phyloP scores from a whole-genome alignment of 805 yeast genomes.

The Phaffomyces thermotolerans region DNA sequence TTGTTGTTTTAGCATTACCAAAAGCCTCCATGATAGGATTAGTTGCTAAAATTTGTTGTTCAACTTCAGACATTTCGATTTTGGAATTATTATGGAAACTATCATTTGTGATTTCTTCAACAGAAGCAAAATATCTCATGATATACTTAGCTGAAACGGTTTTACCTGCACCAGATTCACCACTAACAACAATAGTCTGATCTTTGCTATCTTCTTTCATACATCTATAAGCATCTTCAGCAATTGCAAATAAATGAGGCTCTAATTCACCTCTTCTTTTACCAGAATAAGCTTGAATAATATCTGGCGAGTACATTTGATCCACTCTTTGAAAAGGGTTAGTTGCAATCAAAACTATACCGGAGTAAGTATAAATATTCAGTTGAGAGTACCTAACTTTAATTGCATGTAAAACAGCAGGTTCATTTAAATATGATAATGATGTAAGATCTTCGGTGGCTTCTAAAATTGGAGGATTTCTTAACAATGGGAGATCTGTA shows the following conservation, averaged over 20 bases:
- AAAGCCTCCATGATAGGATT: constrained; percentile 97
- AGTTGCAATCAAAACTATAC: constrained; percentile 92
- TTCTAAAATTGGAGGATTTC: constrained; percentile 89
- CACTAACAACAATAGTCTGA: constrained; percentile 94
- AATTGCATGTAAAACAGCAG: constrained; percentile 93
- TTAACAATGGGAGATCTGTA: constrained; percentile 61
- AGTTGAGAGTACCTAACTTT: constrained; percentile 82
- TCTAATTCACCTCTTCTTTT: constrained; percentile 90
- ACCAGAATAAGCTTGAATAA: constrained; percentile 92
- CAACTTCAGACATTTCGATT: constrained; percentile 79
- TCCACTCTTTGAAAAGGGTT: constrained; percentile 94
- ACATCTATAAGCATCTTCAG: constrained; percentile 94
- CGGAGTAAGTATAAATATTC: constrained; percentile 91
- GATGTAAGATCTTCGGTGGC: constrained; percentile 93
- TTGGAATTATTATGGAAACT: constrained; percentile 34
- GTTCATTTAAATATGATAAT: constrained; percentile 88
- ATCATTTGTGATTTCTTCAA: constrained; percentile 46
- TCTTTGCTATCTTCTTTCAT: constrained; percentile 81
- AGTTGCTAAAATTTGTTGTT: constrained; percentile 90
- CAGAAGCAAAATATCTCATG: constrained; percentile 96
- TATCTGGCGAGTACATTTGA: constrained; percentile 82
- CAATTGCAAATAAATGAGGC: constrained; percentile 95
- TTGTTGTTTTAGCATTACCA: constrained; percentile 96
- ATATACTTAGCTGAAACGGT: constrained; percentile 95
- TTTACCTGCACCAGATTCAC: constrained; percentile 98